These are phyloP conservation scores for Colletotrichum chrysophilum DNA, from an alignment of 2,329 filamentous ascomycete genomes.

Conservation along the genomic window DNA sequence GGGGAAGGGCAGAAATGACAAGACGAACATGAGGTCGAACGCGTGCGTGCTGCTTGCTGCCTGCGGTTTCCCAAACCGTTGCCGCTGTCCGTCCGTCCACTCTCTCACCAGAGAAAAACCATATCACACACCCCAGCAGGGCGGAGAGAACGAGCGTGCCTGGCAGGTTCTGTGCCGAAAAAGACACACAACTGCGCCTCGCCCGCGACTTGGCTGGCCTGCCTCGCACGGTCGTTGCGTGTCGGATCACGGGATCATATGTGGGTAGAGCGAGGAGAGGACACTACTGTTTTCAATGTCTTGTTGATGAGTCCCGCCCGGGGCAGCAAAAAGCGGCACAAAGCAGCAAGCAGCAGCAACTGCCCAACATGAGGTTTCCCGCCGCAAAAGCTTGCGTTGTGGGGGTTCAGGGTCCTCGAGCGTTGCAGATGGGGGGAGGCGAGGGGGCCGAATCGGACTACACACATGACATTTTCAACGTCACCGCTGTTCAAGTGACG, in stretches of 20 bases:
- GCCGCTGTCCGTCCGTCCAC: neutral
- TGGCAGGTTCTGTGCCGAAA: slow-evolving; percentile 4
- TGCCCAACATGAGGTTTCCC: neutral
- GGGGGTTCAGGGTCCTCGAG: slow-evolving; percentile 6
- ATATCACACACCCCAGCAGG: neutral
- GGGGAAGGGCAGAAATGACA: slow-evolving; percentile 1
- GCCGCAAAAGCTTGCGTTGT: neutral
- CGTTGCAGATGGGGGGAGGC: neutral
- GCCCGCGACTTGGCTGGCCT: neutral
- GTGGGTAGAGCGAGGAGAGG: neutral
- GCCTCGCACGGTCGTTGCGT: neutral
- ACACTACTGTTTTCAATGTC: neutral
- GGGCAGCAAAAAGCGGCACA: neutral
- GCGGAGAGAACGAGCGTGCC: neutral
- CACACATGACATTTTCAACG: neutral
- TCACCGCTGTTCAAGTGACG: neutral
- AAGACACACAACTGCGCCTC: neutral
- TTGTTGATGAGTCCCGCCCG: neutral
- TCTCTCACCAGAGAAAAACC: neutral
- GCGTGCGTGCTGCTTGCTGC: neutral
- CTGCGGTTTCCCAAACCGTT: neutral
- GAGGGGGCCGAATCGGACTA: neutral
- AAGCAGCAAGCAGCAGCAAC: neutral
- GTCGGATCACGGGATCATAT: neutral
- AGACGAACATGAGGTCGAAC: slow-evolving; percentile 20